Evolutionary conservation across 306 rosid genomes (phyloP).

Genomic region (Hippophae gyantsensis): DNA sequence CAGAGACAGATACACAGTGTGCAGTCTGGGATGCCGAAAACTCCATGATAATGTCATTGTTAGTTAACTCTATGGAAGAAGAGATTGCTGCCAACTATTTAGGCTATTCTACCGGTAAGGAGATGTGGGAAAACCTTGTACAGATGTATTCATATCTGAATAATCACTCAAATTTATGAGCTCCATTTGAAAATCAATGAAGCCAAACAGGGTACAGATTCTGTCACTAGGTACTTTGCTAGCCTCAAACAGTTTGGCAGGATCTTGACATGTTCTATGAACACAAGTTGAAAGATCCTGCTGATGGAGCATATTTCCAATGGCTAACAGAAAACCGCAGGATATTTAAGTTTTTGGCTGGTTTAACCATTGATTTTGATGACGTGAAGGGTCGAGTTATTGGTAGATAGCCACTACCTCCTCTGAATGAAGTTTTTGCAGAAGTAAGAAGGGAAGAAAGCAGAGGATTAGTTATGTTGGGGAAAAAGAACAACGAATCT

Average conservation of each 20-base stretch:
- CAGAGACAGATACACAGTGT: neutral
- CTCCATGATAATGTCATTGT: conserved; percentile 4
- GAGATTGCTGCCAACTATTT: neutral
- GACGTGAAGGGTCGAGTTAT: neutral
- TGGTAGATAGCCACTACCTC: neutral
- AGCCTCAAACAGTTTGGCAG: neutral
- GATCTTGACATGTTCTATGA: neutral
- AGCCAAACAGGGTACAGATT: neutral
- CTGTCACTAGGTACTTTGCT: conserved; percentile 1
- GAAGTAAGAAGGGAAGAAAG: neutral
- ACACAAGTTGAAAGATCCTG: neutral
- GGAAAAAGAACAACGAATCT: too few species aligned
- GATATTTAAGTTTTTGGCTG: conserved; percentile 1
- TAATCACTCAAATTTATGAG: neutral
- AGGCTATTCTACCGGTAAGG: neutral
- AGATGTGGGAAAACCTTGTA: neutral
- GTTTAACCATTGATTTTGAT: neutral
- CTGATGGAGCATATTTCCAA: neutral
- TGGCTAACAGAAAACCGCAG: neutral
- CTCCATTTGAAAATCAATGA: neutral
- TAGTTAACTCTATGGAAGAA: conserved; percentile 4
- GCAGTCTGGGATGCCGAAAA: neutral
- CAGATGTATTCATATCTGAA: neutral
- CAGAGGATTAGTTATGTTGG: too few species aligned
- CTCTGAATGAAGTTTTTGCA: neutral